Evolutionary conservation across 768 basidiomycete species (phyloP).

Genomic region (Macrolepiota dolichaula): DNA sequence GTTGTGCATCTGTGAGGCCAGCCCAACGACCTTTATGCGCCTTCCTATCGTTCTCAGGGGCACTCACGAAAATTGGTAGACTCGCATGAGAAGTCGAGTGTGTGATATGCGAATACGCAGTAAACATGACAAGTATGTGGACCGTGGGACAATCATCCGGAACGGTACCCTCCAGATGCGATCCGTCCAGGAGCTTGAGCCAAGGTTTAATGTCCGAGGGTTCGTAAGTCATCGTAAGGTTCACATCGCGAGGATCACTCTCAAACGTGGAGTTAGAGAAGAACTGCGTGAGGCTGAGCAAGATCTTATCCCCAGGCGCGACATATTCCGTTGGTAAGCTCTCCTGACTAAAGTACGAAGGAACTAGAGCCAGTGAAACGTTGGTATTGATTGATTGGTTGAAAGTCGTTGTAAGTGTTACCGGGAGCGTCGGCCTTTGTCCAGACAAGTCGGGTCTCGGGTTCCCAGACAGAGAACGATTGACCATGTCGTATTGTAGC

Average conservation of each 20-base stretch:
- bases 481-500: conserved; percentile 57
- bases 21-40: conserved; percentile 27
- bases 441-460: conserved; percentile 45
- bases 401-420: conserved; percentile 58
- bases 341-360: conserved; percentile 67
- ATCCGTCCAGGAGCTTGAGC: conserved; percentile 18
- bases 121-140: conserved; percentile 53
- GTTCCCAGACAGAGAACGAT: conserved; percentile 59
- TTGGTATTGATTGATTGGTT: conserved; percentile 66
- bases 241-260: conserved; percentile 33
- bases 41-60: conserved; percentile 30
- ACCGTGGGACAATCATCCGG: conserved; percentile 41
- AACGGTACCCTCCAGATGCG: conserved; percentile 52
- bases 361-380: conserved; percentile 61
- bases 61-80: conserved; percentile 47
- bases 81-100: conserved; percentile 70
- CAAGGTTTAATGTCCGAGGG: conserved; percentile 29
- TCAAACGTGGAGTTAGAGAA: conserved; percentile 47
- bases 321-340: conserved; percentile 55
- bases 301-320: conserved; percentile 45
- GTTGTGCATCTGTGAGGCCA: conserved; percentile 41
- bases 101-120: conserved; percentile 62
- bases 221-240: conserved; percentile 51
- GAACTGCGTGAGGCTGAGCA: conserved; percentile 52
- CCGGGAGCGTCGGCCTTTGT: conserved; percentile 42